Percentiles rank a stretch among this genome's conserved stretches.
Conservation (phyloP, 352 stramenopile species). For the Globisporangium perplexum region DNA sequence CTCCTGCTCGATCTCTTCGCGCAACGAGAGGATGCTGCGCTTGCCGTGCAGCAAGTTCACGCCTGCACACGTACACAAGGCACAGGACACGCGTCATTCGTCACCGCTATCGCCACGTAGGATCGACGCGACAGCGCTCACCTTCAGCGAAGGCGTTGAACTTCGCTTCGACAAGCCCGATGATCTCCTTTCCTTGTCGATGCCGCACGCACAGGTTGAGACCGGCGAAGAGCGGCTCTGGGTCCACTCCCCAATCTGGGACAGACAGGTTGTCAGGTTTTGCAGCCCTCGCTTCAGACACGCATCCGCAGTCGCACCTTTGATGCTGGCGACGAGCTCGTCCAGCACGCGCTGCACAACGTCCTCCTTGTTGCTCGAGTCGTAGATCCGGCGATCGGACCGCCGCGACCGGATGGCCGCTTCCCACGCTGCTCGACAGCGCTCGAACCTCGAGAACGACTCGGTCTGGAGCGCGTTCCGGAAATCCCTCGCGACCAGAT, state of each 20-base stretch:
- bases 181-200: conserved; percentile 32
- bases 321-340: conserved; percentile 47
- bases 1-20: conserved; percentile 65
- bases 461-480: conserved; percentile 19
- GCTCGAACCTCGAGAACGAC: conserved; percentile 36
- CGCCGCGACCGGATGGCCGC: conserved; percentile 20
- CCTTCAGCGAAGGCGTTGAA: conserved; percentile 48
- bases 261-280: neutral
- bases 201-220: conserved; percentile 59
- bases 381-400: conserved; percentile 16
- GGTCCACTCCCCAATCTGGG: conserved; percentile 61
- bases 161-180: conserved; percentile 32
- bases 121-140: conserved; percentile 6
- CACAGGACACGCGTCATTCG: neutral
- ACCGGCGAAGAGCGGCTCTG: conserved; percentile 54
- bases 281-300: neutral
- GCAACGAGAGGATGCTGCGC: conserved; percentile 36
- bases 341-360: conserved; percentile 48
- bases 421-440: conserved; percentile 46
- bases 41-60: conserved; percentile 58
- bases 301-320: conserved; percentile 21
- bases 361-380: conserved; percentile 30
- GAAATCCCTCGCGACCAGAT: conserved; percentile 48
- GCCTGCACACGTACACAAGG: conserved; percentile 9
- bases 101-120: neutral